Conservation (phyloP, 2,329 filamentous ascomycete species). For the Penicillium aurantiogriseum region DNA sequence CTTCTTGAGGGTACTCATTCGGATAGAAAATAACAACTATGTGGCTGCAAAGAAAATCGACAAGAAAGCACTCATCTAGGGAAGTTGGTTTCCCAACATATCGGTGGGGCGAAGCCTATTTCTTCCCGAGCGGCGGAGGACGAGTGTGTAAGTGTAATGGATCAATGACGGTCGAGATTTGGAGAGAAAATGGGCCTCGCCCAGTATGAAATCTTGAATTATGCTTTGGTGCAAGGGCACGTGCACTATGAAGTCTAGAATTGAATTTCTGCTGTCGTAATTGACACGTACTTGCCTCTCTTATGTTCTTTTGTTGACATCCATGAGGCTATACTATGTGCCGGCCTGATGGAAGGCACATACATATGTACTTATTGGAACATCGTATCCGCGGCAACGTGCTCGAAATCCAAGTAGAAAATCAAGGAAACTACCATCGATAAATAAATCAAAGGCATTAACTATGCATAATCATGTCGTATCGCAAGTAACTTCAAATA, state of each 20-base stretch:
- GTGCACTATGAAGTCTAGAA: not conserved
- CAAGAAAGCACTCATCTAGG: not conserved
- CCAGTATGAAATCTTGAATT: slow-evolving; percentile 1
- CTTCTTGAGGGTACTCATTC: slow-evolving; percentile 19
- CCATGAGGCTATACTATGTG: not conserved
- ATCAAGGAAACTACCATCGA: not conserved
- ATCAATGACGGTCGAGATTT: slow-evolving; percentile 9
- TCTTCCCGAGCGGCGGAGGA: slow-evolving; percentile 10
- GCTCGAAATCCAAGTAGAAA: not conserved
- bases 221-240: not conserved
- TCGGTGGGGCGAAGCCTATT: slow-evolving; percentile 10
- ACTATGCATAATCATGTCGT: not conserved
- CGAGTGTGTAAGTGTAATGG: slow-evolving; percentile 12
- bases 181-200: not conserved
- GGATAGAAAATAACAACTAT: not conserved
- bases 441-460: not conserved
- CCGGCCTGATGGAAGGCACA: slow-evolving; percentile 13
- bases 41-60: not conserved
- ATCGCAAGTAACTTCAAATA: not conserved
- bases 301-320: not conserved
- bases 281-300: slow-evolving; percentile 1
- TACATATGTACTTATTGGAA: not conserved
- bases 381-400: not conserved
- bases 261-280: not conserved
- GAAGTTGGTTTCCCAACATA: slow-evolving; percentile 1